Conservation (phyloP, 2,329 filamentous ascomycete genomes). For the Colletotrichum sublineola region DNA sequence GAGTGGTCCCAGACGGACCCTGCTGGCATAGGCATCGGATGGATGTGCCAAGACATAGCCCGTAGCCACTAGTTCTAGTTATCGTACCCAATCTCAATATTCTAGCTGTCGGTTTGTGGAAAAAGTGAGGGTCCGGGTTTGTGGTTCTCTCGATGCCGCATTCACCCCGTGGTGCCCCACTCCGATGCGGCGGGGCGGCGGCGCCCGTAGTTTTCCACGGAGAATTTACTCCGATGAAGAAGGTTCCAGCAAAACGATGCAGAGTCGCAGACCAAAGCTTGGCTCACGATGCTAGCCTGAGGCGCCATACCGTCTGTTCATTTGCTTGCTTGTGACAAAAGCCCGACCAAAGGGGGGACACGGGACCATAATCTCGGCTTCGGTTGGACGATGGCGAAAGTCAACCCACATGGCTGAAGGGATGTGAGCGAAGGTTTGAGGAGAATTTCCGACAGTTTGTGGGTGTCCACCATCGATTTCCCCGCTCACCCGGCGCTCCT, state of each 20-base stretch:
- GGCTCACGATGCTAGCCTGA: no score
- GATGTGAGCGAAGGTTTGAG: background rate
- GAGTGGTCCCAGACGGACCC: background rate
- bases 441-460: background rate
- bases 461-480: no score
- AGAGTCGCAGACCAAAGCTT: no score
- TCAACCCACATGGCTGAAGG: background rate
- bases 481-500: no score
- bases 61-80: background rate
- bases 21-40: background rate
- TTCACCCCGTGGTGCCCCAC: background rate
- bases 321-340: no score
- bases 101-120: background rate
- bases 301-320: background rate
- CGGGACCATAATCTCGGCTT: background rate
- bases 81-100: background rate
- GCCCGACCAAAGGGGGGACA: background rate
- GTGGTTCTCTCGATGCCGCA: conserved; percentile 29
- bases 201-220: background rate
- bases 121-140: conserved; percentile 20
- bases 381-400: background rate
- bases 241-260: conserved; percentile 29
- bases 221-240: conserved; percentile 26
- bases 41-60: conserved; percentile 3
- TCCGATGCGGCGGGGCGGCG: conserved; percentile 16